phyloP scores from a whole-genome alignment of 345 rosid species.

The Theobroma cacao region DNA sequence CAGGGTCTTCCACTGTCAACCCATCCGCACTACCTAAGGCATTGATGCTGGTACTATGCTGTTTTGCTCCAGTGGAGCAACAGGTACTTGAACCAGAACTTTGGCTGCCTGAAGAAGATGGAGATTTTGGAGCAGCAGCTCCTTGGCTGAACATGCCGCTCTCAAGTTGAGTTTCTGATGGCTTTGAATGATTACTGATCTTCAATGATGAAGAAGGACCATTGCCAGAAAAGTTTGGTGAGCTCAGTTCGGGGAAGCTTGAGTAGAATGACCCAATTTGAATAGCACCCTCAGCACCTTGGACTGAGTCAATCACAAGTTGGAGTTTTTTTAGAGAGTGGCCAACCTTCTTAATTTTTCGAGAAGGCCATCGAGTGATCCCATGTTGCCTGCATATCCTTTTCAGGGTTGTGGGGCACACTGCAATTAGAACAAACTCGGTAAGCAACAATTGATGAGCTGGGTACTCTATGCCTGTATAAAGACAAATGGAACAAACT shows the following conservation, averaged over 20 bases:
- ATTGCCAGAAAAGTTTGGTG: conserved; percentile 47
- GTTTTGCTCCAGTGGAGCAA: conserved; percentile 63
- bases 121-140: conserved; percentile 54
- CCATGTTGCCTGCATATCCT: conserved; percentile 97
- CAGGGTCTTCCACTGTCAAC: conserved; percentile 30
- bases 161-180: conserved; percentile 36
- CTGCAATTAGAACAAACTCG: conserved; percentile 46
- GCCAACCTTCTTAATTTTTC: conserved; percentile 96
- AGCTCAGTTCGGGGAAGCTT: conserved; percentile 80
- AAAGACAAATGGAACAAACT: neutral
- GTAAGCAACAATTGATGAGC: conserved; percentile 16
- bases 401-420: conserved; percentile 94
- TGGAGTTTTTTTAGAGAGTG: conserved; percentile 90
- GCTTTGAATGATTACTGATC: conserved; percentile 30
- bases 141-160: conserved; percentile 31
- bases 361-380: conserved; percentile 89
- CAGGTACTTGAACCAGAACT: conserved; percentile 75
- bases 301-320: conserved; percentile 84
- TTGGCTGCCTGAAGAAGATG: conserved; percentile 68
- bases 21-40: conserved; percentile 25
- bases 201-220: conserved; percentile 34
- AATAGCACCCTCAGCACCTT: conserved; percentile 81
- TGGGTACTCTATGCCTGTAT: neutral
- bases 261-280: conserved; percentile 77
- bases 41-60: conserved; percentile 27